Conservation (phyloP, 2,329 filamentous ascomycete species). For the Aspergillus hortae region DNA sequence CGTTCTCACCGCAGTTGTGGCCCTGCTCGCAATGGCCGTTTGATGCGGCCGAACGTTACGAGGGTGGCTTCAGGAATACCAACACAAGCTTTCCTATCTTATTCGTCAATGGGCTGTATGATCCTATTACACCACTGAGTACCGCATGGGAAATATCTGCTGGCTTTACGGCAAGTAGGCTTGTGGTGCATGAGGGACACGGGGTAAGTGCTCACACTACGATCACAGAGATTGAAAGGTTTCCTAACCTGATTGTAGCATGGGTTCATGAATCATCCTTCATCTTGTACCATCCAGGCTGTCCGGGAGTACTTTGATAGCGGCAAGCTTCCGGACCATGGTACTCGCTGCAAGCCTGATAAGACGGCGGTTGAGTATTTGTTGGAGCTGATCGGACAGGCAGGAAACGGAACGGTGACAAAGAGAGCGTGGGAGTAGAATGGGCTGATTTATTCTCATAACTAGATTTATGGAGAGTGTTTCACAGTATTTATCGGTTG, state of each 20-base stretch:
- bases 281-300: slow-evolving; percentile 1
- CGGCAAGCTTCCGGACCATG: slow-evolving; percentile 2
- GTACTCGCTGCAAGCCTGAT: slow-evolving; percentile 3
- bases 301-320: slow-evolving; percentile 2
- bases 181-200: slow-evolving; percentile 4
- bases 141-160: neutral
- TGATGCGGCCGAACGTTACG: neutral
- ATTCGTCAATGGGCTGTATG: slow-evolving; percentile 1
- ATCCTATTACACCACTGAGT: slow-evolving; percentile 4
- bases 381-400: neutral
- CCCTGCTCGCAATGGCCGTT: slow-evolving; percentile 3
- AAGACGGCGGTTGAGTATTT: neutral
- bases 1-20: slow-evolving; percentile 3
- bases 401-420: neutral
- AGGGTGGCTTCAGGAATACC: slow-evolving; percentile 1
- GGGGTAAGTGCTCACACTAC: neutral
- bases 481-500: too few relatives aligned
- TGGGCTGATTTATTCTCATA: too few relatives aligned
- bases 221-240: too few relatives aligned
- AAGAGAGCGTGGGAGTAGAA: neutral
- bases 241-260: neutral
- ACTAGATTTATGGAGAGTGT: too few relatives aligned
- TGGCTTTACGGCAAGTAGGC: neutral
- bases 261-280: slow-evolving; percentile 5
- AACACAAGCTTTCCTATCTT: slow-evolving; percentile 4